Evolutionary conservation across 2,329 filamentous ascomycete genomes (phyloP), one percentile per base, ranked within the genome.

Genomic region (Calonectria crousiana): DNA sequence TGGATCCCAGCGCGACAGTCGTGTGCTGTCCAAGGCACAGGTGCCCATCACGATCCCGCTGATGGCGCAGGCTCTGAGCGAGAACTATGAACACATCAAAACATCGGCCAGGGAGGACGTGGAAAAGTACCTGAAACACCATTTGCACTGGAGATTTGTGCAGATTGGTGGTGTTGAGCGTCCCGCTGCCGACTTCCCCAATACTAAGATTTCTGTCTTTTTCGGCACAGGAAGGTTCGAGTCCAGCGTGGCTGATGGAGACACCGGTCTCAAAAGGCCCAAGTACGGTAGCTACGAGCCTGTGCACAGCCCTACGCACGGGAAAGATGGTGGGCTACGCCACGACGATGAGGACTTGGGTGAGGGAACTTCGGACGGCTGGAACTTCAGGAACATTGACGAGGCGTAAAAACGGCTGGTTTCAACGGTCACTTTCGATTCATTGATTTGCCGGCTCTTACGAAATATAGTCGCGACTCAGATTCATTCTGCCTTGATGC

Each of bases 31-130:
- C 32, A 36, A 32, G 16, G 70, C n/a, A 8, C 70, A 72, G 65
- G 56, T 72, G 1, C 70, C 70, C 18, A 23, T 72, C 18, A 72
- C 70, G 1, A 69, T 72, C 30, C 41, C 44, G 26, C 65, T 72
- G 20, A 28, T 72, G 38, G 23, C 52, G 16, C 70, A 72, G n/a
- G 56, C 56, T 32, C 16, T 62, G 38, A 26, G 60, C 53, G 16
- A 53, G 4, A 28, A 9, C 2, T n/a, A 28, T 47, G 23, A 62
- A 6, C 34, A 72, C 13, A 66, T 67, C 8, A 49, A 64, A 13
- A 53, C 23, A 47, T 30, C 38, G 10, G n/a, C 4, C 5, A 34
- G 41, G 18, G 13, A 44, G 5, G 41, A 69, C 6, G 70, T 72
- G 1, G 44, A 26, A 2, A 32, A 53, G 1, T 72, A 72, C 6